phyloP scores from a whole-genome alignment of 345 rosid species.

The Citrus medica region DNA sequence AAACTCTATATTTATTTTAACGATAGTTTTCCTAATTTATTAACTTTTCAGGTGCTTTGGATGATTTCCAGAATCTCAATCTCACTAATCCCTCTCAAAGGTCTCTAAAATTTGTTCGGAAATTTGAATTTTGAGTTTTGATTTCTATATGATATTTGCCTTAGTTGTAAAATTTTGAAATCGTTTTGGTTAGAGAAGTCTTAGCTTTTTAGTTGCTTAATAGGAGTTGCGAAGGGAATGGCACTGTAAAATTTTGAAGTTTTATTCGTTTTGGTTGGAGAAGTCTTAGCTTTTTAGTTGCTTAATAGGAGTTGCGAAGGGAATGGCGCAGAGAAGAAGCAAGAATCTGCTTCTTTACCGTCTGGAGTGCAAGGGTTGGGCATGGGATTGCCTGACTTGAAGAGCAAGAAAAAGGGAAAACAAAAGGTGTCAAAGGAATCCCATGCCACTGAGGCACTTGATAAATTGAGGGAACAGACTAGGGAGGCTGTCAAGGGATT shows the following conservation, averaged over 20 bases:
- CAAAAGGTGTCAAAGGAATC: slow-evolving; percentile 59
- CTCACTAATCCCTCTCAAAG: slow-evolving; percentile 51
- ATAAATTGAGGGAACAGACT: slow-evolving; percentile 79
- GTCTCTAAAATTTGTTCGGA: slow-evolving; percentile 15
- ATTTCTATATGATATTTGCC: too few species aligned
- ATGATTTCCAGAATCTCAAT: slow-evolving; percentile 91
- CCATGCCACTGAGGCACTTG: slow-evolving; percentile 82
- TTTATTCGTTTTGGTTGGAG: not conserved
- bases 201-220: slow-evolving; percentile 8
- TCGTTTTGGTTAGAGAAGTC: not conserved
- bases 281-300: not conserved
- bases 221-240: slow-evolving; percentile 46
- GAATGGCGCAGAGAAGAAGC: slow-evolving; percentile 32
- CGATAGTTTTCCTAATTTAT: slow-evolving; percentile 1
- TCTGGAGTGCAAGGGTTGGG: slow-evolving; percentile 83
- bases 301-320: slow-evolving; percentile 42
- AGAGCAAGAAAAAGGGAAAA: slow-evolving; percentile 77
- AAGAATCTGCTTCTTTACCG: slow-evolving; percentile 42
- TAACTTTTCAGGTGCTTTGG: slow-evolving; percentile 82
- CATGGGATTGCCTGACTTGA: slow-evolving; percentile 90
- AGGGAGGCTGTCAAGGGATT: slow-evolving; percentile 81
- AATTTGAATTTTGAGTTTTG: too few species aligned
- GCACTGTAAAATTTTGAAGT: not conserved
- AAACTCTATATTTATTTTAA: not conserved
- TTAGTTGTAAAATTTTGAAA: not conserved